Evolutionary conservation across 495 filamentous ascomycete genomes (phyloP).

Genomic region (Penicillium soppii): DNA sequence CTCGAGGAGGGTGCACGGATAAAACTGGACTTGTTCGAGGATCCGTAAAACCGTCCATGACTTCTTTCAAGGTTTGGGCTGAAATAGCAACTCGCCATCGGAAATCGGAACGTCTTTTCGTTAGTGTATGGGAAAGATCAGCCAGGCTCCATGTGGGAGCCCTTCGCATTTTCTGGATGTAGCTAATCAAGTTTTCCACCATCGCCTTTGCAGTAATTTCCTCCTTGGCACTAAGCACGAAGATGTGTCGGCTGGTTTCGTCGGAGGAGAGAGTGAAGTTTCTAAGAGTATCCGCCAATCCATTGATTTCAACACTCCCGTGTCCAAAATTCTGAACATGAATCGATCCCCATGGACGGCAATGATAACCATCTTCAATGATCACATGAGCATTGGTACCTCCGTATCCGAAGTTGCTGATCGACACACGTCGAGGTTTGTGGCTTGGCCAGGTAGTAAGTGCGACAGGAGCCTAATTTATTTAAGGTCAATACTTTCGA

Average conservation of each 20-base stretch:
- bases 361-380: conserved; percentile 35
- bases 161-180: too few species aligned
- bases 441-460: neutral
- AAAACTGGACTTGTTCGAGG: neutral
- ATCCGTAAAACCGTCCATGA: neutral
- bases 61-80: neutral
- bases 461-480: neutral
- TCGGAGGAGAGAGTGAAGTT: too few species aligned
- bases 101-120: too few species aligned
- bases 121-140: too few species aligned
- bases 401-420: conserved; percentile 59
- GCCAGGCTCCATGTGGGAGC: too few species aligned
- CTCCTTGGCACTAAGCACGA: too few species aligned
- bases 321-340: neutral
- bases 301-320: neutral
- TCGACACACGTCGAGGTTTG: conserved; percentile 44
- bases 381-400: conserved; percentile 63
- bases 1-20: neutral
- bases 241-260: too few species aligned
- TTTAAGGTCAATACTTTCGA: neutral
- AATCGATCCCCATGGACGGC: neutral
- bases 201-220: too few species aligned
- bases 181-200: too few species aligned
- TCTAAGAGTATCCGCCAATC: neutral
- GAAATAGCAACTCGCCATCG: too few species aligned